phyloP scores from a whole-genome alignment of 2,329 filamentous ascomycete genomes.

The Fusarium annulatum region DNA sequence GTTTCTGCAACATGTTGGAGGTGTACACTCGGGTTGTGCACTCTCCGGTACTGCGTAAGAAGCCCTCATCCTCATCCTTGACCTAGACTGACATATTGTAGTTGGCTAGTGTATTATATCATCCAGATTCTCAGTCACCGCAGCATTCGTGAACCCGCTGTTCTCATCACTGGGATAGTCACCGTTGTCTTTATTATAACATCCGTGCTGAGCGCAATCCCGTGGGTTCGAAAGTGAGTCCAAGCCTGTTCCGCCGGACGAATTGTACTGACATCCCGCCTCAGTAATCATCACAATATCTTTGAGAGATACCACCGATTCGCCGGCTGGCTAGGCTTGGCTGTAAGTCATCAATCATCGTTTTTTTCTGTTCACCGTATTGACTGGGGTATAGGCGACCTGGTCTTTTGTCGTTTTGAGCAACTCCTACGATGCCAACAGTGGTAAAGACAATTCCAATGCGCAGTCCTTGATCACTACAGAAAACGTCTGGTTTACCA shows the following conservation, averaged over 20 bases:
- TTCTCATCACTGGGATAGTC: neutral
- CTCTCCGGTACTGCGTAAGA: neutral
- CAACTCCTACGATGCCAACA: neutral
- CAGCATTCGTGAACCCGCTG: neutral
- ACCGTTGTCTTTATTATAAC: neutral
- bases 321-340: neutral
- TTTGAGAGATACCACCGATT: slow-evolving; percentile 5
- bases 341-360: neutral
- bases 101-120: neutral
- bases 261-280: fast-evolving
- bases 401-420: neutral
- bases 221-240: slow-evolving; percentile 8
- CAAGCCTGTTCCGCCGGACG: fast-evolving
- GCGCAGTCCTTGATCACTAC: fast-evolving
- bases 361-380: fast-evolving
- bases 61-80: fast-evolving
- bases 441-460: neutral
- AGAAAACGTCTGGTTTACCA: slow-evolving; percentile 1
- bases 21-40: neutral
- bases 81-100: neutral
- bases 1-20: slow-evolving; percentile 1
- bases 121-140: neutral
- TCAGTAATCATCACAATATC: neutral
- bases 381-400: neutral
- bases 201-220: neutral